Conservation (phyloP, 495 filamentous ascomycete genomes). For the Talaromyces nanjingensis region DNA sequence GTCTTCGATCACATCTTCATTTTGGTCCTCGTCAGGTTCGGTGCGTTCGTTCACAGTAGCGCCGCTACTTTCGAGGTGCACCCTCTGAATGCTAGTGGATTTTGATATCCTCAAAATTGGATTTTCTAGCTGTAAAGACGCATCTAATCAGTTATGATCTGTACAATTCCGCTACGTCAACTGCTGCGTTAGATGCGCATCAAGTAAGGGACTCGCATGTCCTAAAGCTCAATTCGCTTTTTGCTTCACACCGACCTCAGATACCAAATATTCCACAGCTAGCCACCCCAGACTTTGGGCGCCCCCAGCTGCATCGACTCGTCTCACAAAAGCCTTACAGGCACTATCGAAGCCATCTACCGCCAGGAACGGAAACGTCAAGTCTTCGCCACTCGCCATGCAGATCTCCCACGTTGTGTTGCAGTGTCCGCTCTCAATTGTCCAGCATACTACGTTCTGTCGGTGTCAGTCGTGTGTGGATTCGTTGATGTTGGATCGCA, state of each 20-base stretch:
- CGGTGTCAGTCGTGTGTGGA: neutral
- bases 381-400: conserved; percentile 19
- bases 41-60: conserved; percentile 6
- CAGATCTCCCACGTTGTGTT: neutral
- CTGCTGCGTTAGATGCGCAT: neutral
- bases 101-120: conserved; percentile 31
- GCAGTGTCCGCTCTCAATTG: neutral
- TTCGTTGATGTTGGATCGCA: neutral
- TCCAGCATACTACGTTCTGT: neutral
- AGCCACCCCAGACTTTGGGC: conserved; percentile 41
- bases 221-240: conserved; percentile 18
- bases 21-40: neutral
- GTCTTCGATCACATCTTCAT: conserved; percentile 9
- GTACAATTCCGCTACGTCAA: neutral
- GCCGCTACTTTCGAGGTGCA: conserved; percentile 2
- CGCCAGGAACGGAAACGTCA: conserved; percentile 47
- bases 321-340: conserved; percentile 51
- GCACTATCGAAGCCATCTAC: conserved; percentile 52
- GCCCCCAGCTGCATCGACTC: conserved; percentile 28
- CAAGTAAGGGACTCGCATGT: conserved; percentile 20
- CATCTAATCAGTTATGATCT: neutral
- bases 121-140: conserved; percentile 18
- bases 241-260: conserved; percentile 13
- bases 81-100: conserved; percentile 9
- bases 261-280: conserved; percentile 27